Evolutionary conservation across 352 stramenopile species (phyloP).

Genomic region (Phytophthora europaea): DNA sequence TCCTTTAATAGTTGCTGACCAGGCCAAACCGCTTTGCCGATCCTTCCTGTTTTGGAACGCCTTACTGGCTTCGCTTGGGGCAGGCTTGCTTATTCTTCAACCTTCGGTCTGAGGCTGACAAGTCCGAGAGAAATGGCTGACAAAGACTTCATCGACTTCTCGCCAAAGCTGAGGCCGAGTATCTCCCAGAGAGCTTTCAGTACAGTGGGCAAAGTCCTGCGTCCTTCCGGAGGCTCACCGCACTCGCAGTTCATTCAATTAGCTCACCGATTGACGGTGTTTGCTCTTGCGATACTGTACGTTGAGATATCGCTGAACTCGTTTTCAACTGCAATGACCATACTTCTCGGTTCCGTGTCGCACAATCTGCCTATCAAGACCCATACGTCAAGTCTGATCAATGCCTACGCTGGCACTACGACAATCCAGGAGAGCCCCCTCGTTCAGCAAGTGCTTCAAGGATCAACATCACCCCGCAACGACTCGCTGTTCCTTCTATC

Average conservation of each 20-base stretch:
- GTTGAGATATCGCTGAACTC: constrained; percentile 28
- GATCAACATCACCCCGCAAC: constrained; percentile 9
- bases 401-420: constrained; percentile 23
- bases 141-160: constrained; percentile 22
- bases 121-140: constrained; percentile 10
- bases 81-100: not conserved
- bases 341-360: constrained; percentile 16
- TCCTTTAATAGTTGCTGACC: not conserved
- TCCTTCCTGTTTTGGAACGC: not conserved
- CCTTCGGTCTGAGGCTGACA: not conserved
- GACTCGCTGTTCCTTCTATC: constrained; percentile 42
- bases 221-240: not conserved
- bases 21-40: too few relatives aligned
- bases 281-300: constrained; percentile 22
- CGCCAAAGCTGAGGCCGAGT: constrained; percentile 3
- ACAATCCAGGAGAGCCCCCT: constrained; percentile 41
- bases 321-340: constrained; percentile 8
- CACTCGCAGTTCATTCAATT: constrained; percentile 3
- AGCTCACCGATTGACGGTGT: constrained; percentile 16
- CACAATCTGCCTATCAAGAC: constrained; percentile 4
- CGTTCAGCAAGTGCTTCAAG: constrained; percentile 25
- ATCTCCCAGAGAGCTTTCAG: constrained; percentile 7
- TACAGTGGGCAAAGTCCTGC: not conserved
- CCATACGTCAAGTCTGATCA: constrained; percentile 26
- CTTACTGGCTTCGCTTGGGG: not conserved